Evolutionary conservation across 2,329 filamentous ascomycete species (phyloP).

Genomic region (Hortaea werneckii): DNA sequence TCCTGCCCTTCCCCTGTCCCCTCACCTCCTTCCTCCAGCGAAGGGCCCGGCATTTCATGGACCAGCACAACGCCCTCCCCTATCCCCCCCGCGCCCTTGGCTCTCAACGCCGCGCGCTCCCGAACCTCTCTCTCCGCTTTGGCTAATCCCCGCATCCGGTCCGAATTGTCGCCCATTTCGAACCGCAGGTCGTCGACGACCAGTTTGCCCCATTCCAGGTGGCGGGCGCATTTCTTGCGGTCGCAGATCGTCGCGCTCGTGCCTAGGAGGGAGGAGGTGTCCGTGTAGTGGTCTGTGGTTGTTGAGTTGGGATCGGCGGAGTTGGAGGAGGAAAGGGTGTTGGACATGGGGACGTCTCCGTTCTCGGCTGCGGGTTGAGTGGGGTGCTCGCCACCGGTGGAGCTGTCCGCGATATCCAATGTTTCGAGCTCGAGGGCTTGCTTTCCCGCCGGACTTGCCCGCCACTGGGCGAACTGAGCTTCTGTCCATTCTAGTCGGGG

Average conservation of each 20-base stretch:
- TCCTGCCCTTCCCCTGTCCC: background rate
- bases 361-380: too few species aligned
- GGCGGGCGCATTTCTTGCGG: slow-evolving; percentile 39
- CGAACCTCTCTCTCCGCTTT: slow-evolving; percentile 36
- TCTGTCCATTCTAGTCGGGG: slow-evolving; percentile 57
- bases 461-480: slow-evolving; percentile 54
- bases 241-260: slow-evolving; percentile 30
- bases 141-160: slow-evolving; percentile 36
- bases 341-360: too few species aligned
- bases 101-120: slow-evolving; percentile 32
- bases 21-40: background rate
- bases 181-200: slow-evolving; percentile 37
- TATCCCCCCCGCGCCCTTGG: slow-evolving; percentile 8
- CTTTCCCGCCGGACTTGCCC: slow-evolving; percentile 41
- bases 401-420: slow-evolving; percentile 27
- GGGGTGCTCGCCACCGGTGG: too few species aligned
- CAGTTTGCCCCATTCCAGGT: slow-evolving; percentile 41
- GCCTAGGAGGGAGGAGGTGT: background rate
- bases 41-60: slow-evolving; percentile 1
- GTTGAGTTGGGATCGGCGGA: too few species aligned
- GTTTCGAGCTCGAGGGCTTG: slow-evolving; percentile 44
- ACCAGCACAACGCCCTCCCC: slow-evolving; percentile 7
- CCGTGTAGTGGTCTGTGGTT: background rate
- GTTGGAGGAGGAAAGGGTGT: too few species aligned
- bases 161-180: slow-evolving; percentile 37